Evolutionary conservation across 768 basidiomycete species (phyloP).

Genomic region (Candolleomyces eurysporus): DNA sequence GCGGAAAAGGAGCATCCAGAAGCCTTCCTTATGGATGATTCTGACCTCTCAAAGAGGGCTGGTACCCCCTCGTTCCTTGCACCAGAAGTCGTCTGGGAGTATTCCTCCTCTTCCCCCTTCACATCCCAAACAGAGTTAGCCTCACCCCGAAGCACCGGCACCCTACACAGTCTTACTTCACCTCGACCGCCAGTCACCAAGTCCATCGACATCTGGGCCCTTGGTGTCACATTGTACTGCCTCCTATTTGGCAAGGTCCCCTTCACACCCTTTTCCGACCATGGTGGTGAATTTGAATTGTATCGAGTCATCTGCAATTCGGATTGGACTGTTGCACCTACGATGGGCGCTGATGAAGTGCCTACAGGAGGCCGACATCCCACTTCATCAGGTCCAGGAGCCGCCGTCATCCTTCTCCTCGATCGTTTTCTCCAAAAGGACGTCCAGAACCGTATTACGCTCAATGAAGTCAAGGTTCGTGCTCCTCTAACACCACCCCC

Average conservation of each 20-base stretch:
- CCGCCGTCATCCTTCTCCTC: slow-evolving; percentile 69
- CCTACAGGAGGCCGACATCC: slow-evolving; percentile 63
- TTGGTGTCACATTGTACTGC: slow-evolving; percentile 94
- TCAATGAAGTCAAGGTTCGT: slow-evolving; percentile 77
- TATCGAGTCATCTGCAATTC: slow-evolving; percentile 78
- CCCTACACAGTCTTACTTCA: slow-evolving; percentile 1
- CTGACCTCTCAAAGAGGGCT: slow-evolving; percentile 85
- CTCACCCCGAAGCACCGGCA: slow-evolving; percentile 2
- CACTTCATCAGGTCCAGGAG: slow-evolving; percentile 37
- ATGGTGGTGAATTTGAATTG: slow-evolving; percentile 61
- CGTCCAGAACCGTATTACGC: slow-evolving; percentile 64
- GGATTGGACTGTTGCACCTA: slow-evolving; percentile 65
- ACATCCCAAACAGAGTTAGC: slow-evolving; percentile 22
- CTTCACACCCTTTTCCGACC: slow-evolving; percentile 43
- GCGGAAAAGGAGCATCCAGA: slow-evolving; percentile 45
- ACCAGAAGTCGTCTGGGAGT: slow-evolving; percentile 86
- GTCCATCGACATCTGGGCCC: slow-evolving; percentile 96
- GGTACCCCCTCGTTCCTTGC: slow-evolving; percentile 97
- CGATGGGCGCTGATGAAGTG: slow-evolving; percentile 71
- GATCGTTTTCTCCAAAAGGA: slow-evolving; percentile 81
- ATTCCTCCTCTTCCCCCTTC: slow-evolving; percentile 26
- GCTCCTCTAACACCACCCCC: slow-evolving; percentile 9
- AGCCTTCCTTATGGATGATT: slow-evolving; percentile 75
- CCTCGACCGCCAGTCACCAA: slow-evolving; percentile 69
- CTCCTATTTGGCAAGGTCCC: slow-evolving; percentile 87